These are phyloP conservation scores for Metschnikowia orientalis DNA, from an alignment of 805 yeast genomes.

Conservation along the genomic window DNA sequence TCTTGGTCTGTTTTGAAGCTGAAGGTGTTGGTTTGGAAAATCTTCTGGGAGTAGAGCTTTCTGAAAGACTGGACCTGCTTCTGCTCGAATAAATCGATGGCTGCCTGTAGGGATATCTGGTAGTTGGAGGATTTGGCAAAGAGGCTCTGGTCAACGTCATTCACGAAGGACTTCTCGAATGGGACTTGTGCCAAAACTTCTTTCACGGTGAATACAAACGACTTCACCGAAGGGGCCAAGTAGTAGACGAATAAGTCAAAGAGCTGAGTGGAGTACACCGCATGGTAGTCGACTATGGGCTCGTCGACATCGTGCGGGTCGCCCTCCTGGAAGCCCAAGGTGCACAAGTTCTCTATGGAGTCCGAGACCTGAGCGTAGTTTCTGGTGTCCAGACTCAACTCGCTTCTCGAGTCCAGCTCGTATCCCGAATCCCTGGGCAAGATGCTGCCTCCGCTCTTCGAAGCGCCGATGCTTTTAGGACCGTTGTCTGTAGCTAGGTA, in stretches of 20 bases:
- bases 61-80: constrained; percentile 57
- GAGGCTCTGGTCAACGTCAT: constrained; percentile 22
- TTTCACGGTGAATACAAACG: constrained; percentile 59
- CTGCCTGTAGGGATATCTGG: constrained; percentile 43
- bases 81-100: constrained; percentile 50
- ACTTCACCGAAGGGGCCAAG: constrained; percentile 68
- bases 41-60: constrained; percentile 52
- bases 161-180: constrained; percentile 34
- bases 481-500: too few species aligned
- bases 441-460: too few species aligned
- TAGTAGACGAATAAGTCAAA: constrained; percentile 64
- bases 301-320: too few species aligned
- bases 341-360: constrained; percentile 27
- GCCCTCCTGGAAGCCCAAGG: constrained; percentile 13
- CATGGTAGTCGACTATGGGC: constrained; percentile 17
- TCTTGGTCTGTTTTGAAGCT: constrained; percentile 58
- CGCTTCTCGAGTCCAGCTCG: constrained; percentile 18
- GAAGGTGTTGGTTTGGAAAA: constrained; percentile 39
- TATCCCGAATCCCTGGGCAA: not conserved
- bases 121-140: constrained; percentile 43
- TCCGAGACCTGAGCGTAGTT: constrained; percentile 20
- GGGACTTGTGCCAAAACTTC: constrained; percentile 59
- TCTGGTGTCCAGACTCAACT: constrained; percentile 23
- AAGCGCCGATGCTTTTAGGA: not conserved
- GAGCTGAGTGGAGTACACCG: constrained; percentile 39